Evolutionary conservation across 1,139 yeast species (phyloP).

Genomic region (Yamadazyma dushanensis): DNA sequence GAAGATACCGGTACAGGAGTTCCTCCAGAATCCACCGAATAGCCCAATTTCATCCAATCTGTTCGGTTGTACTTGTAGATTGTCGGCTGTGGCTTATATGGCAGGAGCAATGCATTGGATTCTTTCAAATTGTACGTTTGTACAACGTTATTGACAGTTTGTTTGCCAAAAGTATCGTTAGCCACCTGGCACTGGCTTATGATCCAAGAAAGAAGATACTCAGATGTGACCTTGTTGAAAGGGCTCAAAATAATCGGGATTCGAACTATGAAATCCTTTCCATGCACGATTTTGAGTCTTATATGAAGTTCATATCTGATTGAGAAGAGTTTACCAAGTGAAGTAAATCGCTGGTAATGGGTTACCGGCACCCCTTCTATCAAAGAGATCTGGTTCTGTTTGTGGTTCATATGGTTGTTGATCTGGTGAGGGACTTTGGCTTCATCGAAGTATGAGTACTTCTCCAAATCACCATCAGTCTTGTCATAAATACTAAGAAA

Average conservation of each 20-base stretch:
- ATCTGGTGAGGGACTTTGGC: conserved; percentile 12
- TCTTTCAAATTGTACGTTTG: conserved; percentile 24
- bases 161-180: conserved; percentile 34
- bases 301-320: conserved; percentile 52
- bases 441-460: conserved; percentile 11
- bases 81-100: conserved; percentile 29
- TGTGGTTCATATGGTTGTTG: conserved; percentile 14
- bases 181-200: conserved; percentile 52
- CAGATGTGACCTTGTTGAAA: conserved; percentile 47
- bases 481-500: conserved; percentile 27
- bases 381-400: conserved; percentile 16
- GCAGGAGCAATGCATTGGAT: conserved; percentile 20
- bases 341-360: conserved; percentile 49
- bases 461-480: conserved; percentile 6
- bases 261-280: conserved; percentile 48
- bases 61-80: conserved; percentile 29
- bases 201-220: conserved; percentile 51
- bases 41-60: conserved; percentile 44
- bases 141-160: conserved; percentile 25
- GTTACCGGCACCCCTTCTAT: conserved; percentile 46
- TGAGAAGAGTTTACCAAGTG: conserved; percentile 52
- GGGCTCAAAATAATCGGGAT: conserved; percentile 59
- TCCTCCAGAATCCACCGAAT: conserved; percentile 33
- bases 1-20: conserved; percentile 22
- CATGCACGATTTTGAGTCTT: conserved; percentile 49